Evolutionary conservation across 2,329 filamentous ascomycete genomes (phyloP).

Genomic region (Talaromyces sp.): DNA sequence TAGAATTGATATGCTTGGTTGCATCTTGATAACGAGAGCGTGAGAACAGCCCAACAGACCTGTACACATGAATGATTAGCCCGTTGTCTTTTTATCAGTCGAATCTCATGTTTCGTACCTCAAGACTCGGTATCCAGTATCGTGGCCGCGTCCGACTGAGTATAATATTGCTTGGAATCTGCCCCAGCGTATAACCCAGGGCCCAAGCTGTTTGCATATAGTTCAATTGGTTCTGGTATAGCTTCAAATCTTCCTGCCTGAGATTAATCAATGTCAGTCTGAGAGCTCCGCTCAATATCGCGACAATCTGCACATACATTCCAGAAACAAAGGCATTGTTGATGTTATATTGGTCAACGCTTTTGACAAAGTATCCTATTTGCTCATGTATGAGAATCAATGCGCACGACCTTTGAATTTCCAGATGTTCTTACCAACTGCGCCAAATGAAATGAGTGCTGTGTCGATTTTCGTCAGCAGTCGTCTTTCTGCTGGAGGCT

Average conservation of each 20-base stretch:
- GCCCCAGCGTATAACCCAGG: conserved; percentile 57
- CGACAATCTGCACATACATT: conserved; percentile 32
- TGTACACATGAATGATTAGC: conserved; percentile 19
- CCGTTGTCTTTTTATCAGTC: neutral
- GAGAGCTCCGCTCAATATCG: no score
- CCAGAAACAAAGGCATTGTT: conserved; percentile 50
- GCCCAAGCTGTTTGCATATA: conserved; percentile 58
- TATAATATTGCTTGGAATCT: conserved; percentile 53
- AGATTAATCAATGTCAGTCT: neutral
- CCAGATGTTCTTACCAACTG: conserved; percentile 30
- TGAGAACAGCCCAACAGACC: conserved; percentile 50
- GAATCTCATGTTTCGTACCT: conserved; percentile 29
- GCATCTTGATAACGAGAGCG: conserved; percentile 43
- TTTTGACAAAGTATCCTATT: conserved; percentile 52
- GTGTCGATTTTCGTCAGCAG: conserved; percentile 51
- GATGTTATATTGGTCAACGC: conserved; percentile 46
- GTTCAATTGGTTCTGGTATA: conserved; percentile 56
- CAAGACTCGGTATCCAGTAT: conserved; percentile 50
- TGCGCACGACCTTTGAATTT: neutral
- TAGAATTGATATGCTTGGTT: conserved; percentile 48
- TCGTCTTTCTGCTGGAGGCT: conserved; percentile 48
- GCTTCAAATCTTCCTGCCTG: conserved; percentile 52
- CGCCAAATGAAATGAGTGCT: conserved; percentile 49
- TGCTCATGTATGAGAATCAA: neutral
- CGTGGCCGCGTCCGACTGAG: conserved; percentile 49